Conservation (phyloP, 1,284 basidiomycete species). For the Cryptococcus floricola region DNA sequence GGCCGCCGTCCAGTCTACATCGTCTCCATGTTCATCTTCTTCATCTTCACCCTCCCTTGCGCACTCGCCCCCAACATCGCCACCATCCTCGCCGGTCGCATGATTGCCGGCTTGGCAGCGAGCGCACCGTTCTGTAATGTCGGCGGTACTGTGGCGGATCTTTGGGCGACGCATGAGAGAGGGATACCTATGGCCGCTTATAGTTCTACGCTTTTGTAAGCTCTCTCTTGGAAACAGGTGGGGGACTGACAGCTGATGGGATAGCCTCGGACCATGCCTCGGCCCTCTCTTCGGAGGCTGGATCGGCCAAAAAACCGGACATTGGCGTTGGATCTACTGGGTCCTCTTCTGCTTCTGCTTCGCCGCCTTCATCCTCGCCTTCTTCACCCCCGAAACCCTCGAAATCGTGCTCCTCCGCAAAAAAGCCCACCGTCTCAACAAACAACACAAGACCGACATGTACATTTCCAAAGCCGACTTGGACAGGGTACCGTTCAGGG, state of each 20-base stretch:
- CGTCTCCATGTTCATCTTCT: constrained; percentile 49
- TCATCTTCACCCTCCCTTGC: constrained; percentile 51
- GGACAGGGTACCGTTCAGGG: constrained; percentile 27
- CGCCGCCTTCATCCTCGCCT: constrained; percentile 33
- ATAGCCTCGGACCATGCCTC: constrained; percentile 48
- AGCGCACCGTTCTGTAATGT: constrained; percentile 52
- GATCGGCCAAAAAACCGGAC: constrained; percentile 36
- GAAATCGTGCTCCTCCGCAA: constrained; percentile 43
- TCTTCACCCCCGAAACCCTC: constrained; percentile 49
- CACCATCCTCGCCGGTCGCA: constrained; percentile 51
- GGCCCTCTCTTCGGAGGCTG: constrained; percentile 49
- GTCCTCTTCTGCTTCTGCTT: constrained; percentile 45
- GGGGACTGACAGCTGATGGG: neutral
- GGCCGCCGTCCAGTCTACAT: constrained; percentile 48
- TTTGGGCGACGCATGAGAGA: constrained; percentile 49
- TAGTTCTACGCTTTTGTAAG: constrained; percentile 34
- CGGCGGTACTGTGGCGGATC: constrained; percentile 51
- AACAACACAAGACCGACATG: constrained; percentile 43
- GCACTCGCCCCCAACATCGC: constrained; percentile 50
- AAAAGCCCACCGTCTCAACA: constrained; percentile 43
- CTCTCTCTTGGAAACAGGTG: neutral
- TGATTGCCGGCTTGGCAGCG: constrained; percentile 50
- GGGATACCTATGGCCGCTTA: constrained; percentile 52
- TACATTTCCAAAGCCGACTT: constrained; percentile 45
- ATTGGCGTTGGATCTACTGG: constrained; percentile 53